Evolutionary conservation across 352 stramenopile species (phyloP), one percentile per base, ranked within the genome.

Genomic region (Ophiocytium majus): DNA sequence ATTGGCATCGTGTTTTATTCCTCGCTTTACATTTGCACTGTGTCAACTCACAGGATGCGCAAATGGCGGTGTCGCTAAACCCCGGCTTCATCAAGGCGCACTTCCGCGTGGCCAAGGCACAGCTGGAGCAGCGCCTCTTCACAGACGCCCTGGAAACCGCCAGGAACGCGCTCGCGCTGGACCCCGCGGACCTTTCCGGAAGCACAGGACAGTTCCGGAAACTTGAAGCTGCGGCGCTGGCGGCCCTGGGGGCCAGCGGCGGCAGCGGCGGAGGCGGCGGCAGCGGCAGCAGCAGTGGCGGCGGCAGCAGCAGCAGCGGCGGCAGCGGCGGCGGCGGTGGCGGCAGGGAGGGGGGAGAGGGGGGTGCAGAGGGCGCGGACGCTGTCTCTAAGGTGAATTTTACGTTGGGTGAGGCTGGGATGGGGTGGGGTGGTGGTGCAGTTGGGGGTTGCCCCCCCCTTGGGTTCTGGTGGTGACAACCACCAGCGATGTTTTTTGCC

Each of bases 91-190:
- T 63, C 31, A 90, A 90, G 83, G 86, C 81, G 0, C 87, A 85
- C 50, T 86, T 86, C 74, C 81, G 88, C 31, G 63, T 89, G 32
- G 86, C 79, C 14, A 90, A 90, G 82, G 88, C 85, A n/a, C 85
- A 83, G 31, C 76, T 84, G 10, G 88, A 88, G 50, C 71, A 87
- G 79, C 35, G 76, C 33, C 1, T 84, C 1, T 84, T 64, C 66
- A 71, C 63, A 34, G 78, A 50, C 0, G 80, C 85, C 10, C 34
- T 85, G 28, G 82, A 35, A 81, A 31, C 36, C 10, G 31, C 36
- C 5, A 31, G 19, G 49, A 36, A 28, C 14, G 36, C 10, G 10
- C 1, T 57, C 10, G 10, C 31, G 32, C 32, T 81, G 17, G 31
- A 50, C 31, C 75, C 31, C 17, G 50, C 1, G 50, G 31, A 50